Conservation (phyloP, 164 flowering plant species). For the Paratinospora sagittata region DNA sequence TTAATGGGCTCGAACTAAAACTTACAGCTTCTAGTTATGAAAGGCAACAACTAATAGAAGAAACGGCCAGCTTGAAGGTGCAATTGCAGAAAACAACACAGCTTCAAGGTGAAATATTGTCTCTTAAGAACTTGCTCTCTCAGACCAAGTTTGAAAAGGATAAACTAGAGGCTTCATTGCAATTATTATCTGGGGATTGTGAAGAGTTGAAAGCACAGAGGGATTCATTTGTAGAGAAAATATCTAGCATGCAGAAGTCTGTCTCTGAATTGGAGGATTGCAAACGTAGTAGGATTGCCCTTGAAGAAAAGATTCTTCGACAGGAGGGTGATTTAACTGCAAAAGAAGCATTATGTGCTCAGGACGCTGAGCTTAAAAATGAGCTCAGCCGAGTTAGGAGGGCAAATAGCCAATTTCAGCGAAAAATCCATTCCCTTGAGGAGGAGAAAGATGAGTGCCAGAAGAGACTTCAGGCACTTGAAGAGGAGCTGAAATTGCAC, state of each 20-base stretch:
- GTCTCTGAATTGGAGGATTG: slow-evolving; percentile 50
- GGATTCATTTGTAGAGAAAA: slow-evolving; percentile 35
- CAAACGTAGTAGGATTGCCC: slow-evolving; percentile 25
- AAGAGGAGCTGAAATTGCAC: slow-evolving; percentile 38
- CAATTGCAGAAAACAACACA: slow-evolving; percentile 38
- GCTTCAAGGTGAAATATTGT: slow-evolving; percentile 45
- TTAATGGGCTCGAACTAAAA: slow-evolving; percentile 47
- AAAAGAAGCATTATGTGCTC: slow-evolving; percentile 41
- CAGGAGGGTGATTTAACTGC: slow-evolving; percentile 48
- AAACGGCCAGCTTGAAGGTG: slow-evolving; percentile 39
- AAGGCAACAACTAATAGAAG: slow-evolving; percentile 44
- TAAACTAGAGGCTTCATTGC: slow-evolving; percentile 41
- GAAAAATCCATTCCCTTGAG: slow-evolving; percentile 46
- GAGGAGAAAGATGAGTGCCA: slow-evolving; percentile 41
- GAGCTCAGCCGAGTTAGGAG: slow-evolving; percentile 48
- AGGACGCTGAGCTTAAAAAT: slow-evolving; percentile 51
- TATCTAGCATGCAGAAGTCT: slow-evolving; percentile 38
- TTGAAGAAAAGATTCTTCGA: slow-evolving; percentile 60
- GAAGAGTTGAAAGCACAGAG: slow-evolving; percentile 55
- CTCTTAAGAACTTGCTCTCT: slow-evolving; percentile 36
- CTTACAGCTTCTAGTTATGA: slow-evolving; percentile 57
- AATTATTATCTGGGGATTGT: slow-evolving; percentile 31
- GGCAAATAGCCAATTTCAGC: slow-evolving; percentile 45
- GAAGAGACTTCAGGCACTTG: slow-evolving; percentile 40
- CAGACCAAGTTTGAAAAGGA: slow-evolving; percentile 43